Base-by-base conservation (phyloP, 305 asterid genomes). In the Ilex paraguariensis region DNA sequence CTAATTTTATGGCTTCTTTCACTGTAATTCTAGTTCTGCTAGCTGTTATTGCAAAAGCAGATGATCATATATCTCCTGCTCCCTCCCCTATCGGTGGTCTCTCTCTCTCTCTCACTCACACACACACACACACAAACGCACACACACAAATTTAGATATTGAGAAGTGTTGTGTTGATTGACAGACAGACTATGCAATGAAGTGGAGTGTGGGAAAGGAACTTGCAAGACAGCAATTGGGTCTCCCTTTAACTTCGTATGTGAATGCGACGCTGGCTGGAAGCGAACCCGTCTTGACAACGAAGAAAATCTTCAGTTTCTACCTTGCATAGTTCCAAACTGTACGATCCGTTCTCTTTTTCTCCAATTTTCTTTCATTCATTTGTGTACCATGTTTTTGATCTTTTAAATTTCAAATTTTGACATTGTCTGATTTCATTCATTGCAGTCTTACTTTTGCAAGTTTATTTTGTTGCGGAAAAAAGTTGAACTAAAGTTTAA, bases 321-420 rank as follows among this genome's bases (percentile, higher is more conserved):
- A 14, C 97, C 97, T 0, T 87, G 95, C 77, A 75, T 73, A 61
- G 75, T 84, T 51, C 92, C 92, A 39, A 63, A 88, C 44, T 86
- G 95, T 81, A 32, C 33, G 77, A 63, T 8, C 40, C 13, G 6
- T 3, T 10, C 7, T 21, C 28, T 53, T 13, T 7, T 13, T 7
- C 28, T 3, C 4, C 31, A 8, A 14, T 21, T 30, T 53, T 6
- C 30, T 33, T 7, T 16, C 7, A n/a, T n/a, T n/a, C n/a, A 21
- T 21, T 21, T 21, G 1, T 21, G 21, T 17, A 17, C 21, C 21
- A 17, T 17, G 21, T 17, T 17, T 17, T 17, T 17, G 28, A 21
- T 21, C 28, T 21, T 21, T 21, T 21, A 2, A 21, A 21, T 21
- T 1, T 21, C 28, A 1, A 21, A 21, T 36, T 4, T 15, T 21